Conservation (phyloP, 805 yeast genomes). For the Wickerhamiella hasegawae region DNA sequence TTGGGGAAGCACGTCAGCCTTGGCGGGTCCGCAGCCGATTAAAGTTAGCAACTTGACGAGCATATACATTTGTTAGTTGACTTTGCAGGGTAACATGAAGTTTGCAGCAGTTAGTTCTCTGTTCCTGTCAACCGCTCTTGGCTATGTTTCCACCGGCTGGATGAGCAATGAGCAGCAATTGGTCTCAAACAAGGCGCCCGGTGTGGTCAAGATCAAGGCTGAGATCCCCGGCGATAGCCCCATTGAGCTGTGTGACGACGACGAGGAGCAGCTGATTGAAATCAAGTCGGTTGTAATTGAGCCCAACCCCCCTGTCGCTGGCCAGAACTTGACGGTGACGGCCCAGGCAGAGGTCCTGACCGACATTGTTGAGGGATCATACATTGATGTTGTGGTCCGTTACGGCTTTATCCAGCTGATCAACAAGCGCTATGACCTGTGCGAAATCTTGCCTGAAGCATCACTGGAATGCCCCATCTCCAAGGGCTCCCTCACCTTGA, state of each 20-base stretch:
- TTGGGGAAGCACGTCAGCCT: too few relatives aligned
- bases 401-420: conserved; percentile 82
- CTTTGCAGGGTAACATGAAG: too few relatives aligned
- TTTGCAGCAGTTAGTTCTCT: too few relatives aligned
- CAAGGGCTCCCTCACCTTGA: conserved; percentile 49
- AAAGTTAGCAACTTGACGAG: too few relatives aligned
- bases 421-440: conserved; percentile 81
- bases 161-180: too few relatives aligned
- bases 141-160: too few relatives aligned
- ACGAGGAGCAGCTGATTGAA: conserved; percentile 44
- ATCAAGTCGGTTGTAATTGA: conserved; percentile 41
- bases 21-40: too few relatives aligned
- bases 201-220: not conserved
- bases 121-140: too few relatives aligned
- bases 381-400: conserved; percentile 84
- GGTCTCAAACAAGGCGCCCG: too few relatives aligned
- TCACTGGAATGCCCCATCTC: conserved; percentile 73
- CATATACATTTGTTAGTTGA: too few relatives aligned
- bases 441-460: conserved; percentile 73
- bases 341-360: conserved; percentile 52
- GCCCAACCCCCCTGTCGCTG: conserved; percentile 86
- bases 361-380: conserved; percentile 67
- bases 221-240: conserved; percentile 62
- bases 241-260: conserved; percentile 55
- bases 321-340: conserved; percentile 61